Base-by-base conservation (phyloP, 2,329 filamentous ascomycete genomes). In the Neocatenulostroma microsporum region DNA sequence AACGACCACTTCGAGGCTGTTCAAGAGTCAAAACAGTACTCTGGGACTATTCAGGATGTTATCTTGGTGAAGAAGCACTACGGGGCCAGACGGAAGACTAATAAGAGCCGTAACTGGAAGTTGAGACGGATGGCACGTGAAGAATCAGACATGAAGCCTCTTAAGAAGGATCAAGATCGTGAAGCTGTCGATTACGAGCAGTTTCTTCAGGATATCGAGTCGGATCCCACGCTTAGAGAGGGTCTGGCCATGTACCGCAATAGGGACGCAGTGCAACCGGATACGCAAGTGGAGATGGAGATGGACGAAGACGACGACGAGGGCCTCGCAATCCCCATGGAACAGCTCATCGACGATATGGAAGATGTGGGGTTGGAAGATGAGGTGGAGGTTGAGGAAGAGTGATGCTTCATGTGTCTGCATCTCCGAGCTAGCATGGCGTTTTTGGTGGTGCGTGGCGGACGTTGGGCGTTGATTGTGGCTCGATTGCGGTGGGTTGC, bases 31-130 rank as follows among this genome's bases (percentile, higher is more conserved):
- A 78, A 78, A 60, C 78, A 80, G 34, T 89, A 93, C 63, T 69
- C 76, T 3, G 81, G 79, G 3, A 78, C 73, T 3, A 84, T 98
- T 38, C 91, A 91, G 0, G 91, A 98, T 54, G 91, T 96, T 0
- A 67, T 98, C 5, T 73, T 98, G 3, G 86, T 98, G 61, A 96
- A 94, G 86, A 98, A 98, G 64, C 80, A 85, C 72, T 98, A 93
- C 66, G 78, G 82, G 40, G 78, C 84, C 51, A 82, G 83, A 64
- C 80, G 83, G 70, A 94, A 89, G 76, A n/a, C n/a, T n/a, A 46
- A 74, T 34, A 60, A 58, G 60, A 55, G 53, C 37, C 80, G 93
- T 50, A 84, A 84, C 71, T 98, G 91, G 91, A 84, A 82, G 62
- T 78, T 98, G 62, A 93, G 84, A 76, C 86, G 91, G 55, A 89